phyloP scores from a whole-genome alignment of 192 early-diverging fungal species.

The Dissophora ornata region DNA sequence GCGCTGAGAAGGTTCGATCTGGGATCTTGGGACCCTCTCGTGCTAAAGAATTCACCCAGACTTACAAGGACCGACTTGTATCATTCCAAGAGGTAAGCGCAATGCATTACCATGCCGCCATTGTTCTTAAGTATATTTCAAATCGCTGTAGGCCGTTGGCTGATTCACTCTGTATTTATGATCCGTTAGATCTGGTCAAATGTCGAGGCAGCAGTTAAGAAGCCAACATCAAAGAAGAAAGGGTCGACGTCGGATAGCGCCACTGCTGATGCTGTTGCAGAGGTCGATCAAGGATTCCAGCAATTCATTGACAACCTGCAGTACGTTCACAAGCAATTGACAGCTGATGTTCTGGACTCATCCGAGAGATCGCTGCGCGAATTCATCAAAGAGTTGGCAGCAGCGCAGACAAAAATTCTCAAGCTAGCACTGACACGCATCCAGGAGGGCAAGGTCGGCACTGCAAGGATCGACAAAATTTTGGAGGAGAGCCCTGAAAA shows the following conservation, averaged over 20 bases:
- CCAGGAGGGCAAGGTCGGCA: conserved; percentile 45
- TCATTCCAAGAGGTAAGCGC: conserved; percentile 50
- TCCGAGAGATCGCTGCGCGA: conserved; percentile 46
- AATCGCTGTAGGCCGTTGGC: too few relatives aligned
- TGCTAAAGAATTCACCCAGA: conserved; percentile 50
- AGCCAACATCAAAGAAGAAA: conserved; percentile 37
- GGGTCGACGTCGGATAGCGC: conserved; percentile 3
- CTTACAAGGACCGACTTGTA: conserved; percentile 42
- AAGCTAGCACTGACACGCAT: conserved; percentile 48
- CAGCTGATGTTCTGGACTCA: conserved; percentile 41
- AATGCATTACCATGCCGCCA: too few relatives aligned
- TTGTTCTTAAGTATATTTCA: background rate
- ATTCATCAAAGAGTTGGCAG: conserved; percentile 51
- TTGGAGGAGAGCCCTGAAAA: conserved; percentile 50
- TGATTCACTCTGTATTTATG: too few relatives aligned
- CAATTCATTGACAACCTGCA: conserved; percentile 50
- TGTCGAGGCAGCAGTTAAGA: conserved; percentile 34
- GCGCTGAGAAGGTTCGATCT: conserved; percentile 48
- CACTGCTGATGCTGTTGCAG: conserved; percentile 28
- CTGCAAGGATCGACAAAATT: conserved; percentile 45
- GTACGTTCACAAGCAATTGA: conserved; percentile 38
- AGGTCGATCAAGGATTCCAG: conserved; percentile 40
- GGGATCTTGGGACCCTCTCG: conserved; percentile 41
- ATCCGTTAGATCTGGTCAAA: conserved; percentile 33
- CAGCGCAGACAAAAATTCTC: conserved; percentile 50